Evolutionary conservation across 176 grass and related monocot genomes (phyloP).

Genomic region (Zea mays): Zm-B73-REFERENCE-NAM-5.0 NC_050101.1:155655001-155655500

Average conservation of each 20-base stretch:
- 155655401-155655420: background rate
- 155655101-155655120: too few relatives aligned
- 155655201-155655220: background rate
- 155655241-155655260: background rate
- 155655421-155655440: slow-evolving; percentile 3
- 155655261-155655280: slow-evolving; percentile 68
- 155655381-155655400: slow-evolving; percentile 23
- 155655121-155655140: background rate
- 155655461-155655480: background rate
- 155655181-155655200: background rate
- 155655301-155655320: slow-evolving; percentile 86
- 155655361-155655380: slow-evolving; percentile 40
- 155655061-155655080: too few relatives aligned
- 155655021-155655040: too few relatives aligned
- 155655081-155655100: too few relatives aligned
- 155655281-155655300: slow-evolving; percentile 83
- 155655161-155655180: slow-evolving; percentile 1
- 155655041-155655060: too few relatives aligned
- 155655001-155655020: too few relatives aligned
- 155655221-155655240: slow-evolving; percentile 24
- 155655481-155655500: slow-evolving; percentile 7
- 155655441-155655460: background rate
- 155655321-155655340: slow-evolving; percentile 99
- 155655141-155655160: slow-evolving; percentile 16
- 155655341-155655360: slow-evolving; percentile 89